Evolutionary conservation across 1,139 yeast genomes (phyloP), one percentile per base, ranked within the genome.

Genomic region (Sugiyamaella grinbergsii): DNA sequence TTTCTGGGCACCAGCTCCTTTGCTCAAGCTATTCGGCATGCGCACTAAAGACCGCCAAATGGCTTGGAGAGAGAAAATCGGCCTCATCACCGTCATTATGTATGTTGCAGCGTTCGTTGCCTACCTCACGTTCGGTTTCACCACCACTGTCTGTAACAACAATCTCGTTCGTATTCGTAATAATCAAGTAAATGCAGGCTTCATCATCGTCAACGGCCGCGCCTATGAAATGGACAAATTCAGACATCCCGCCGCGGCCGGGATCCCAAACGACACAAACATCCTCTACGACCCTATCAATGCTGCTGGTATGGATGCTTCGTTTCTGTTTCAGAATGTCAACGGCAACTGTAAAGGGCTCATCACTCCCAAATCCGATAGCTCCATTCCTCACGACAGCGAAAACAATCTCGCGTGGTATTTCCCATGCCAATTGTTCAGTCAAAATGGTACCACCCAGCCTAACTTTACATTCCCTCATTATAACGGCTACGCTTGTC

Each of bases 21-120:
- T 91, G 29, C 71, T 93, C 62, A 74, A 75, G 46, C 68, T 85
- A 49, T 86, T 81, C 69, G 98, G 98, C 3, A 78, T 91, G 77
- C 78, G 78, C 37, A 83, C 87, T 24, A 81, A 81, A 60, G 90
- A 83, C 47, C 80, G 96, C 57, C 97, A 89, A 67, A 81, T 82
- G 74, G 98, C 98, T 0, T 93, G 98, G 98, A 79, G 98, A 66
- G 98, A 93, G 67, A 93, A 93, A 66, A 85, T 91, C 41, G 98
- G 88, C 1, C 76, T 93, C 50, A 76, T 93, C 49, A 77, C 94
- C 2, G 76, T 90, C 55, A 89, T 93, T 62, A 60, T 85, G 26
- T 80, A 79, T 60, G 71, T 86, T 52, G 97, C 94, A 46, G 81
- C 89, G 0, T 71, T 86, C 57, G 87, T 91, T 41, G 96, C 95